These are phyloP conservation scores for Apiospora malaysiana DNA, from an alignment of 2,329 filamentous ascomycete genomes.

Conservation along the genomic window DNA sequence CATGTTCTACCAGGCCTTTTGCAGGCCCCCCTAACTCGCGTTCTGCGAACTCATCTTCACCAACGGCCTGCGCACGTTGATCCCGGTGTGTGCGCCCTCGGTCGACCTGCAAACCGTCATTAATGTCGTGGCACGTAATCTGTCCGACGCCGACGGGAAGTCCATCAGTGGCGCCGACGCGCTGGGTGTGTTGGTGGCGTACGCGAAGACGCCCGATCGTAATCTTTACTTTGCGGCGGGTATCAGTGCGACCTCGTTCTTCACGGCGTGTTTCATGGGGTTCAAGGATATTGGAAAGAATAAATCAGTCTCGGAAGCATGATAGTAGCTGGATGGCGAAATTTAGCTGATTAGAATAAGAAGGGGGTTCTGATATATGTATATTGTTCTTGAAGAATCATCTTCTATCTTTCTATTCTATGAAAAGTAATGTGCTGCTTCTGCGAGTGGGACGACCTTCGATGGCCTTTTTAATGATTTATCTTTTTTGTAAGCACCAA, in stretches of 20 bases:
- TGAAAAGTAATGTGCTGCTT: too few species aligned
- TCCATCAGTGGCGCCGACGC: constrained; percentile 33
- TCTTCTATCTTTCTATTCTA: too few species aligned
- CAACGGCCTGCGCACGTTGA: constrained; percentile 31
- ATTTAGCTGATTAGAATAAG: too few species aligned
- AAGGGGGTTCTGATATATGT: not conserved
- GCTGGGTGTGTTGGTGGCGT: constrained; percentile 32
- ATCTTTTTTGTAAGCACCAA: too few species aligned
- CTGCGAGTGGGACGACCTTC: too few species aligned
- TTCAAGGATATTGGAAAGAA: constrained; percentile 29
- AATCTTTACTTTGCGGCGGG: constrained; percentile 37
- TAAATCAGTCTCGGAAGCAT: not conserved
- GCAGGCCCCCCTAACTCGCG: constrained; percentile 34
- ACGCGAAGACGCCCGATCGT: constrained; percentile 32
- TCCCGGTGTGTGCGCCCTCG: constrained; percentile 32
- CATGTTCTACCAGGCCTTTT: constrained; percentile 37
- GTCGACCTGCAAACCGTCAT: constrained; percentile 35
- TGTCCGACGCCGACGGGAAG: constrained; percentile 30
- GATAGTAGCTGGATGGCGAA: not conserved
- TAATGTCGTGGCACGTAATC: constrained; percentile 36
- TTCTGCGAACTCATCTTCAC: constrained; percentile 37
- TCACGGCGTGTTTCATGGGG: constrained; percentile 36
- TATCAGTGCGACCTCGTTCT: constrained; percentile 29
- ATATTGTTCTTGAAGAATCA: too few species aligned
- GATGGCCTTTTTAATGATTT: too few species aligned